Conservation (phyloP, 2,329 filamentous ascomycete species). For the Paraphaeosphaeria sporulosa region DNA sequence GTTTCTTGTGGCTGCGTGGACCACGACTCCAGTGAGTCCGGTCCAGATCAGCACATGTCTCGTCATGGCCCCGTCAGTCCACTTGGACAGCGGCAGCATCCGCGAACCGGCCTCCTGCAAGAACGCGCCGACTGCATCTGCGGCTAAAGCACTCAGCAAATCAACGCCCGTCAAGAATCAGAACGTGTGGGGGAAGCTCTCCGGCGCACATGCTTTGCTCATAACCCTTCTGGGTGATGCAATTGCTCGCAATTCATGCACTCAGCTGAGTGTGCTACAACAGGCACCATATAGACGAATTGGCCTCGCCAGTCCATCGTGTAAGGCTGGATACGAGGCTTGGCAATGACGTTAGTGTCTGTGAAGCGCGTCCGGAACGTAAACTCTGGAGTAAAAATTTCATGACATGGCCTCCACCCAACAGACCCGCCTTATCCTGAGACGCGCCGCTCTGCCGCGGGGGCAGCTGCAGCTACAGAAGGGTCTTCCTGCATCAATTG, state of each 20-base stretch:
- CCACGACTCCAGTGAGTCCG: neutral
- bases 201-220: slow-evolving; percentile 18
- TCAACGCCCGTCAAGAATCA: slow-evolving; percentile 1
- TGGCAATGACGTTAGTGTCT: slow-evolving; percentile 13
- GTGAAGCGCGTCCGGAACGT: neutral
- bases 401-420: slow-evolving; percentile 8
- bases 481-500: slow-evolving; percentile 3
- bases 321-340: slow-evolving; percentile 9
- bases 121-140: slow-evolving; percentile 11
- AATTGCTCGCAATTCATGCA: neutral
- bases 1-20: neutral
- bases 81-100: slow-evolving; percentile 10
- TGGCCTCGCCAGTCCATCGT: neutral
- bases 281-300: neutral
- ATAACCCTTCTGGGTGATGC: neutral
- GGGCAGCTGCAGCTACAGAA: slow-evolving; percentile 5
- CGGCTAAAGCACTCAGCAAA: slow-evolving; percentile 22
- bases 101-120: slow-evolving; percentile 4
- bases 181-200: slow-evolving; percentile 10
- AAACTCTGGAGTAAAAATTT: slow-evolving; percentile 10
- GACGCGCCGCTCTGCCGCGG: neutral
- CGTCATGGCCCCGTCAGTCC: neutral
- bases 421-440: neutral
- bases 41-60: slow-evolving; percentile 1
- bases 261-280: neutral